Conservation (phyloP, 371 early-diverging fungal genomes). For the Mortierella sp. region DNA sequence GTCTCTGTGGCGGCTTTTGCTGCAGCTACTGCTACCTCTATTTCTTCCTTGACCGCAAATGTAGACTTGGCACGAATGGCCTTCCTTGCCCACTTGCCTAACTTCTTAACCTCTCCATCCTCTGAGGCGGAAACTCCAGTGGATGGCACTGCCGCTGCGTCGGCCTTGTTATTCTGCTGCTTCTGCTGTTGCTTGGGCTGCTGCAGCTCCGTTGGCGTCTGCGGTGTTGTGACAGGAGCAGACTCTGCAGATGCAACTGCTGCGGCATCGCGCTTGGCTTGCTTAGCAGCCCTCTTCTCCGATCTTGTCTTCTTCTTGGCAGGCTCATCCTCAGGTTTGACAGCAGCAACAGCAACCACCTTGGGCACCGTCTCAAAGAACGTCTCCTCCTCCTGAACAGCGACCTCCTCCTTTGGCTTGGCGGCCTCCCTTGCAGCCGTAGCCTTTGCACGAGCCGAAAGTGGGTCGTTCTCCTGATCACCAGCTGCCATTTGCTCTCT, state of each 20-base stretch:
- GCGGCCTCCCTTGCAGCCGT: conserved; percentile 30
- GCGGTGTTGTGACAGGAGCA: neutral
- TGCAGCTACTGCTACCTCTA: neutral
- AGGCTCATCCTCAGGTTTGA: neutral
- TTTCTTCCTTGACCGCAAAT: conserved; percentile 1
- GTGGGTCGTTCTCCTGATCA: conserved; percentile 26
- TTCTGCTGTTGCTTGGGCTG: neutral
- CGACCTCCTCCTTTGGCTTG: conserved; percentile 20
- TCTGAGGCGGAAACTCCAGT: neutral
- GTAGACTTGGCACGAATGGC: conserved; percentile 33
- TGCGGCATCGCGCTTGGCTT: too few relatives aligned
- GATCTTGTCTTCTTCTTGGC: conserved; percentile 16
- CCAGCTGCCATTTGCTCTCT: conserved; percentile 10
- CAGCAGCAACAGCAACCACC: conserved; percentile 4
- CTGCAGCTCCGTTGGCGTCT: conserved; percentile 3
- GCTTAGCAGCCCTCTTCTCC: conserved; percentile 7
- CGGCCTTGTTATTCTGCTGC: neutral
- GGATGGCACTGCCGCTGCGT: conserved; percentile 1
- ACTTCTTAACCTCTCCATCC: conserved; percentile 21
- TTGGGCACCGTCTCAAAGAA: conserved; percentile 49
- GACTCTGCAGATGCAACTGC: neutral
- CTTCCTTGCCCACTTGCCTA: conserved; percentile 53
- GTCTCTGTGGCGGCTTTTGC: neutral
- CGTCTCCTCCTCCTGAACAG: conserved; percentile 22
- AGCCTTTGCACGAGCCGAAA: conserved; percentile 39